phyloP scores from a whole-genome alignment of 1,139 yeast genomes.

The Yamadazyma aaseri region DNA sequence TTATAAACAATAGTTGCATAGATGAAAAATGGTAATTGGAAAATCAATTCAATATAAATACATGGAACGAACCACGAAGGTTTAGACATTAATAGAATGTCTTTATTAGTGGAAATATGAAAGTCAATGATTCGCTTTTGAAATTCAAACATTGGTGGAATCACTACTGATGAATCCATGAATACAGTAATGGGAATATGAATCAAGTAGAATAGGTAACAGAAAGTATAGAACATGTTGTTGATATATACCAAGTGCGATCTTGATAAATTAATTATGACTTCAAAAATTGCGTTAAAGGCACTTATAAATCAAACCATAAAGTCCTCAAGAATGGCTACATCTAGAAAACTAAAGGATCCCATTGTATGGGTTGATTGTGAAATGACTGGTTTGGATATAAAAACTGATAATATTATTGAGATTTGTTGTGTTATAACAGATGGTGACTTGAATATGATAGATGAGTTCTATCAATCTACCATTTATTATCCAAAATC shows the following conservation, averaged over 20 bases:
- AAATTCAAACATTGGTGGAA: conserved; percentile 55
- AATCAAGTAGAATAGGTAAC: conserved; percentile 46
- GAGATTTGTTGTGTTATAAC: conserved; percentile 92
- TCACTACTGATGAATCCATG: conserved; percentile 69
- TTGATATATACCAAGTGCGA: not conserved
- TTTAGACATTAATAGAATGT: conserved; percentile 54
- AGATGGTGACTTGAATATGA: conserved; percentile 68
- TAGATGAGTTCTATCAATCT: conserved; percentile 71
- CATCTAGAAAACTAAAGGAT: conserved; percentile 12
- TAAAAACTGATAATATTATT: conserved; percentile 69
- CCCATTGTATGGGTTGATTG: conserved; percentile 83
- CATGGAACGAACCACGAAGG: conserved; percentile 73
- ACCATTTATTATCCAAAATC: conserved; percentile 70
- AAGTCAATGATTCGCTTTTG: conserved; percentile 51
- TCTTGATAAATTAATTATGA: not conserved
- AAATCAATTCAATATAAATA: conserved; percentile 66
- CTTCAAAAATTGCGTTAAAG: conserved; percentile 1
- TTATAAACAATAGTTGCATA: conserved; percentile 20
- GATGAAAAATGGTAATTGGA: conserved; percentile 79
- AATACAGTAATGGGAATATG: conserved; percentile 76
- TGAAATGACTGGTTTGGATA: conserved; percentile 90
- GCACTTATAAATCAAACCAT: conserved; percentile 5
- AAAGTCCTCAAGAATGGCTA: not conserved
- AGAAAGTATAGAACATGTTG: conserved; percentile 44
- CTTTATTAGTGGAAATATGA: conserved; percentile 66